phyloP scores from a whole-genome alignment of 441 rosid species.

The Geranium incanum region DNA sequence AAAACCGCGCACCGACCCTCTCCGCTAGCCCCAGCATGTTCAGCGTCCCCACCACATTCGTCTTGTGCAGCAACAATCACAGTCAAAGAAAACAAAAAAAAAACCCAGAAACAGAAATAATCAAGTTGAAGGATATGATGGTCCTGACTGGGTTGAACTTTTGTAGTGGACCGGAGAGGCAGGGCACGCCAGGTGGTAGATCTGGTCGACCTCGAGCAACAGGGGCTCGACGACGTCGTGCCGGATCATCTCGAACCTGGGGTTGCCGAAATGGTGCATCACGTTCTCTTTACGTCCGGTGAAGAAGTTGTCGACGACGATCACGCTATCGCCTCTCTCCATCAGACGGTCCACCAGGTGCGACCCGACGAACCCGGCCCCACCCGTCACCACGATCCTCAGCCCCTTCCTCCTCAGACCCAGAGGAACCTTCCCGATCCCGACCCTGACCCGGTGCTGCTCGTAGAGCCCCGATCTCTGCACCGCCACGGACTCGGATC shows the following conservation, averaged over 20 bases:
- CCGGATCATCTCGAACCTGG: slow-evolving; percentile 73
- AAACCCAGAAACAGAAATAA: not conserved
- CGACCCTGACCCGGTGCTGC: slow-evolving; percentile 26
- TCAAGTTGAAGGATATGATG: slow-evolving; percentile 49
- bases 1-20: slow-evolving; percentile 77
- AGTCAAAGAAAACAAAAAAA: slow-evolving; percentile 22
- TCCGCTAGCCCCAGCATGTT: slow-evolving; percentile 90
- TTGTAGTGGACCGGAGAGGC: slow-evolving; percentile 96
- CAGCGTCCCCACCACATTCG: slow-evolving; percentile 87
- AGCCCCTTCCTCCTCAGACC: slow-evolving; percentile 68
- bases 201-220: slow-evolving; percentile 85
- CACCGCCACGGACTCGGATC: slow-evolving; percentile 25
- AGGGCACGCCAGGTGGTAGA: slow-evolving; percentile 91
- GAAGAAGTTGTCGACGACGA: slow-evolving; percentile 86
- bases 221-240: slow-evolving; percentile 91
- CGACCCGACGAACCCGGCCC: slow-evolving; percentile 91
- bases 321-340: slow-evolving; percentile 77
- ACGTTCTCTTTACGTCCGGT: slow-evolving; percentile 88
- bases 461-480: slow-evolving; percentile 4
- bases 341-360: slow-evolving; percentile 90
- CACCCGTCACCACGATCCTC: slow-evolving; percentile 81
- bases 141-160: slow-evolving; percentile 91
- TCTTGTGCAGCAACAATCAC: slow-evolving; percentile 43
- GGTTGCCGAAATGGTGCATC: slow-evolving; percentile 88
- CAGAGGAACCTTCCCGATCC: slow-evolving; percentile 59